Evolutionary conservation across 495 filamentous ascomycete species (phyloP), one percentile per base, ranked within the genome.

Genomic region (Sporormia fimetaria): DNA sequence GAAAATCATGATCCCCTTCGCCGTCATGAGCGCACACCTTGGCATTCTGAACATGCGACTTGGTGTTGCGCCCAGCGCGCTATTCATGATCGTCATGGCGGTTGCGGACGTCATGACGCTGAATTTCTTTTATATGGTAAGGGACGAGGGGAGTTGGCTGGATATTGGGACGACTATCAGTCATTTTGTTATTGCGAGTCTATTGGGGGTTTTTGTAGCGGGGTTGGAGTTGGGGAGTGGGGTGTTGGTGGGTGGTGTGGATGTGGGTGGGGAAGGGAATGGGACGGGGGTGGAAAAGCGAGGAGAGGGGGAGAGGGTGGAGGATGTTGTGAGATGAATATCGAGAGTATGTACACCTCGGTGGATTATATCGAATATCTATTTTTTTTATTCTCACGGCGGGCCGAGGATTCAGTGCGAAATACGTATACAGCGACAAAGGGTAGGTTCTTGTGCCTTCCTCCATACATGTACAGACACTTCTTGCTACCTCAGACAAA

Each of bases 121-220:
- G 39, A 86, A 90, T 59, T 99, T 99, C 69, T 99, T 99, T 62
- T 99, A 80, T 72, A 79, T 94, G 57, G 92, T 99, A 5, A 78
- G 77, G 40, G 92, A 99, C 57, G 87, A 96, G 58, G 90, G 92
- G 0, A 85, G 78, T 24, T 99, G 92, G 92, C 64, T 99, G 37
- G 92, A 99, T 53, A 99, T 96, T 55, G 92, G 92, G 33, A 88
- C 82, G 22, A 94, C 81, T 1, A 99, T 99, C 45, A 90, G 74
- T 51, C 84, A 94, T 52, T 99, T 95, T 59, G 74, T 74, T 44
- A 96, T 99, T 61, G 87, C 85, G 12, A 94, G 86, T 57, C 47
- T 81, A 52, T 57, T 96, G 24, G 87, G 85, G 54, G 76, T 93
- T 3, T 99, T 96, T 61, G 88, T 99, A 28, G 81, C 86, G 1